Percentiles rank a stretch among this genome's conserved stretches.
Conservation (phyloP, 176 grass and related monocot species). For the Oropetium thomaeum region DNA sequence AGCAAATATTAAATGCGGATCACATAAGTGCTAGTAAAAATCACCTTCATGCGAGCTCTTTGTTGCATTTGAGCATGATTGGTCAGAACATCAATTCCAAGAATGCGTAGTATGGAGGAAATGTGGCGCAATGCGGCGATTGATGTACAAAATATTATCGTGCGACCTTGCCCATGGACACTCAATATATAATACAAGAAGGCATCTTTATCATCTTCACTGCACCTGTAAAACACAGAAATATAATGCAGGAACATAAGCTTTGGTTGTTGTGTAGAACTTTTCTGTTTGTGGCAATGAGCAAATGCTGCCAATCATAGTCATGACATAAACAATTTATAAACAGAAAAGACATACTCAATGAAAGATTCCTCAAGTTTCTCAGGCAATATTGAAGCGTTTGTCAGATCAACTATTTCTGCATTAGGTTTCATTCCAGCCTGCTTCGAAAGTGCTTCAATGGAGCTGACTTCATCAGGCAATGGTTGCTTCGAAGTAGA, state of each 20-base stretch:
- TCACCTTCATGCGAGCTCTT: conserved; percentile 87
- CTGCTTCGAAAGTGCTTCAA: conserved; percentile 69
- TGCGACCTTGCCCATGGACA: conserved; percentile 75
- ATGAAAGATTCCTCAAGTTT: conserved; percentile 82
- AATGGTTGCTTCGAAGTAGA: conserved; percentile 32
- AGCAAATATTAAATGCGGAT: not conserved
- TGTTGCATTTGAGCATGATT: conserved; percentile 99
- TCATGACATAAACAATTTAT: not conserved
- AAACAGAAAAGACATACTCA: not conserved
- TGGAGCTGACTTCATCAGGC: conserved; percentile 57
- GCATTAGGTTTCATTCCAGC: conserved; percentile 84
- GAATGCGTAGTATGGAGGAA: conserved; percentile 58
- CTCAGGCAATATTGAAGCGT: conserved; percentile 66
- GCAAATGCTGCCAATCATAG: not conserved
- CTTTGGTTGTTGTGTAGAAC: conserved; percentile 1
- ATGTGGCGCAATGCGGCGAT: conserved; percentile 76
- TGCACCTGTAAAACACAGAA: conserved; percentile 51
- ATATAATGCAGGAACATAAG: too few relatives aligned
- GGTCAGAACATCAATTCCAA: conserved; percentile 63
- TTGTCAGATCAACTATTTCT: conserved; percentile 74
- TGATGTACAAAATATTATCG: conserved; percentile 79
- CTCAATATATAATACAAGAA: conserved; percentile 85
- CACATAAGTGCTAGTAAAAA: not conserved
- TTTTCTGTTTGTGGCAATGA: not conserved
- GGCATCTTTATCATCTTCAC: conserved; percentile 82